Percentiles rank a stretch among this genome's conserved stretches.
Evolutionary conservation across 192 early-diverging fungal species (phyloP).

Genomic region (Coemansia sp.): DNA sequence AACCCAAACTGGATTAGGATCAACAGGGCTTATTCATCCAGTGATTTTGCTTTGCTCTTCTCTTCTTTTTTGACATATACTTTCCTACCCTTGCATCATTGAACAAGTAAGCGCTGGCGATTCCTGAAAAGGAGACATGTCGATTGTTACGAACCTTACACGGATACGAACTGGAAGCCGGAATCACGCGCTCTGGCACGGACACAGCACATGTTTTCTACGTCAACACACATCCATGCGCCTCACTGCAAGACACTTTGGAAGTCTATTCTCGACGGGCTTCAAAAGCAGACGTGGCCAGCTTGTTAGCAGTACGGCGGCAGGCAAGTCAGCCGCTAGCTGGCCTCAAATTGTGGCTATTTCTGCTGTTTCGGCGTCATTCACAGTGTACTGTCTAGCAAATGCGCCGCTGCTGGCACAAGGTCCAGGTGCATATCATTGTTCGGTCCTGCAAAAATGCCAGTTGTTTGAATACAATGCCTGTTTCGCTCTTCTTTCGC

Average conservation of each 20-base stretch:
- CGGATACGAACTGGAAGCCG: slow-evolving; percentile 34
- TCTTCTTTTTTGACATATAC: background rate
- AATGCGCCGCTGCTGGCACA: slow-evolving; percentile 24
- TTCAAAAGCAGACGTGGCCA: background rate
- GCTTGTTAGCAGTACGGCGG: background rate
- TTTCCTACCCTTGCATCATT: slow-evolving; percentile 1
- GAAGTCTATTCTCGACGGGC: background rate
- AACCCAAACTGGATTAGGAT: background rate
- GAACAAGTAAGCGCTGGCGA: background rate
- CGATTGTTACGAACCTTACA: slow-evolving; percentile 23
- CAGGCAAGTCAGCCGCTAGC: slow-evolving; percentile 1
- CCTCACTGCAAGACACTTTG: background rate
- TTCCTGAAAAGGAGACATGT: slow-evolving; percentile 12
- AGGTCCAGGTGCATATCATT: slow-evolving; percentile 23
- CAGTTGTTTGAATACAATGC: slow-evolving; percentile 7
- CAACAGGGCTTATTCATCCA: background rate
- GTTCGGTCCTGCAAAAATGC: slow-evolving; percentile 2
- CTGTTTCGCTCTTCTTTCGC: slow-evolving; percentile 6
- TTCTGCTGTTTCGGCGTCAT: slow-evolving; percentile 6
- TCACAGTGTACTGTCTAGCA: slow-evolving; percentile 14
- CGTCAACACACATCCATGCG: background rate
- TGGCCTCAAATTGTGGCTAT: slow-evolving; percentile 9
- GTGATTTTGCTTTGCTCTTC: background rate
- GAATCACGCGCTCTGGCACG: slow-evolving; percentile 24
- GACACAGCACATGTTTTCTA: slow-evolving; percentile 9